Base-by-base conservation (phyloP, 2,329 filamentous ascomycete species). In the Scleromitrula shiraiana region DNA sequence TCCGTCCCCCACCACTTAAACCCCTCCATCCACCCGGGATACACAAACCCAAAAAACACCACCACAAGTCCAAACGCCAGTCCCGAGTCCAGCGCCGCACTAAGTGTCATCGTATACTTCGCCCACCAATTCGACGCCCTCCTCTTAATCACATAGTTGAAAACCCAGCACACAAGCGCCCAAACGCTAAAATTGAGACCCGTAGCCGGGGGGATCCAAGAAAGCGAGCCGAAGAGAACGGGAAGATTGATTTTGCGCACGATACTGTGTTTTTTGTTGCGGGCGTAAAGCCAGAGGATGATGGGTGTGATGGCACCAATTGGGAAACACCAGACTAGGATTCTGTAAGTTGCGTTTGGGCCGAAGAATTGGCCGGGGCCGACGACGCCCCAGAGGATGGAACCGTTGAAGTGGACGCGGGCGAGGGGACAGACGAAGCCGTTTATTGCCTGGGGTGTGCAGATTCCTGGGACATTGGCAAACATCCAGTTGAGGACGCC, bases 401-500 rank as follows among this genome's bases (percentile, higher is more conserved):
- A 88, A 44, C 88, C 88, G 65, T 93, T 93, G 73, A 94, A 95
- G 66, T 94, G 88, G 1, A 94, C 88, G 12, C 86, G 78, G 1
- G 88, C 88, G 48, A 93, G 85, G 14, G 88, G 88, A 57, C 88
- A 95, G 14, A 85, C 90, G 68, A 94, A 94, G 9, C 87, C 86
- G 59, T 89, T 90, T 63, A 90, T 77, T n/a, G 88, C 88, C 40
- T 83, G 67, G 0, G 84, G 71, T 0, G 86, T 91, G 68, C 88
- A 95, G 44, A 94, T 80, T 2, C 80, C 80, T 0, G 78, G 78
- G 35, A 95, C 83, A 61, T 88, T 81, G 53, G 68, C 69, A 57
- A 94, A 88, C 83, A 93, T 93, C 88, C 88, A 95, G 67, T 94
- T 94, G 29, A 95, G 75, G 1, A 93, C 85, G 30, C 76, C 77